Conservation (phyloP, 306 rosid genomes). For the Glycyrrhiza uralensis region DNA sequence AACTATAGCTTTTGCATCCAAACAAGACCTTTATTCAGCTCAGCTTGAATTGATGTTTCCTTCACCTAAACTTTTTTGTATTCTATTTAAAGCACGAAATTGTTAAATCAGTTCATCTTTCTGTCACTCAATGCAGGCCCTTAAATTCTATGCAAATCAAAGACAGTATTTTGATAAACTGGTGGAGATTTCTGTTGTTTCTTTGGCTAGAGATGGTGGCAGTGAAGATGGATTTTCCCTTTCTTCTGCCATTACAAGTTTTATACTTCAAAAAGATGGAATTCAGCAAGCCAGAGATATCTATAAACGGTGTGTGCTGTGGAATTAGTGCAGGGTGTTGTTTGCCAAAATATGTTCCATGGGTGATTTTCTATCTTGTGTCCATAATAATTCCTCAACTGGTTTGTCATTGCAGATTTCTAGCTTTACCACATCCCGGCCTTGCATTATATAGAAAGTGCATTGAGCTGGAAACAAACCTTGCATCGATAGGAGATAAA, state of each 20-base stretch:
- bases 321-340: neutral
- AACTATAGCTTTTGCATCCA: too few relatives aligned
- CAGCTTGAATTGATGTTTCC: constrained; percentile 9
- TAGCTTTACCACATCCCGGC: constrained; percentile 81
- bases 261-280: constrained; percentile 75
- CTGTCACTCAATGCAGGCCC: constrained; percentile 52
- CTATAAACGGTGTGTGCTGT: constrained; percentile 63
- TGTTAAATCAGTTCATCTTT: neutral
- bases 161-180: constrained; percentile 60
- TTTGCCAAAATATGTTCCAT: constrained; percentile 3
- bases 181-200: constrained; percentile 60
- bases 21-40: neutral
- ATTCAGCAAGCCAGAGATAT: constrained; percentile 64
- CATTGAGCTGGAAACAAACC: constrained; percentile 74
- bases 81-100: neutral
- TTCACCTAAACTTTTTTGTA: constrained; percentile 11
- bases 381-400: neutral
- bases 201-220: constrained; percentile 67
- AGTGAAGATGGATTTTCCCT: constrained; percentile 80
- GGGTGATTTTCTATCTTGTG: constrained; percentile 13
- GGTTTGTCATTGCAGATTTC: constrained; percentile 60
- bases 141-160: constrained; percentile 59
- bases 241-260: constrained; percentile 61
- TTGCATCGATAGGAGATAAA: constrained; percentile 67
- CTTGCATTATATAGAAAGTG: constrained; percentile 61